These are phyloP conservation scores for Rhynchospora breviuscula DNA, from an alignment of 176 grass and related monocot species.

Conservation along the genomic window DNA sequence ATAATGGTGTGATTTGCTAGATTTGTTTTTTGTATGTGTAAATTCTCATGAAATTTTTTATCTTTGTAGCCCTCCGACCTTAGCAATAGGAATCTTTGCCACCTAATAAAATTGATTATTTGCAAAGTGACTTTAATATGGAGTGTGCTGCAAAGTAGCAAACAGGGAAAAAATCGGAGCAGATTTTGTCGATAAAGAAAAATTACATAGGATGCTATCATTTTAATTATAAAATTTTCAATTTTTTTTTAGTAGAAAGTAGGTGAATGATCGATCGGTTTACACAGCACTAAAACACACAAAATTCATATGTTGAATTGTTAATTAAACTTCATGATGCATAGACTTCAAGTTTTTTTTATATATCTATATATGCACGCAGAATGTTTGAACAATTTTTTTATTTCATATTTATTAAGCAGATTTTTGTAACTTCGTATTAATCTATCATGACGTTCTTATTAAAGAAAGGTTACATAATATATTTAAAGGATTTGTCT, in stretches of 20 bases:
- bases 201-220: background rate
- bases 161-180: background rate
- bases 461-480: background rate
- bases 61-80: background rate
- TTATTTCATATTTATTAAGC: too few species aligned
- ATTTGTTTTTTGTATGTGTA: background rate
- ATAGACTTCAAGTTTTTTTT: background rate
- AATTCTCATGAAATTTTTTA: background rate
- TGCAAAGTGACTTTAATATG: background rate
- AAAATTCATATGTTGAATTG: background rate
- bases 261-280: background rate
- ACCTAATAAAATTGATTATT: background rate
- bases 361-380: background rate
- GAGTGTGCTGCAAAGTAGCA: background rate
- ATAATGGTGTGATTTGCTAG: background rate
- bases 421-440: background rate
- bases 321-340: background rate
- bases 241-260: background rate
- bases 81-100: slow-evolving; percentile 25
- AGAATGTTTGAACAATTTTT: background rate
- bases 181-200: background rate
- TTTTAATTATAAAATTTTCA: background rate
- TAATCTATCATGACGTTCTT: background rate
- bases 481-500: background rate
- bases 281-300: background rate